Conservation (phyloP, 257 asterid genomes). For the Misopates orontium region DNA sequence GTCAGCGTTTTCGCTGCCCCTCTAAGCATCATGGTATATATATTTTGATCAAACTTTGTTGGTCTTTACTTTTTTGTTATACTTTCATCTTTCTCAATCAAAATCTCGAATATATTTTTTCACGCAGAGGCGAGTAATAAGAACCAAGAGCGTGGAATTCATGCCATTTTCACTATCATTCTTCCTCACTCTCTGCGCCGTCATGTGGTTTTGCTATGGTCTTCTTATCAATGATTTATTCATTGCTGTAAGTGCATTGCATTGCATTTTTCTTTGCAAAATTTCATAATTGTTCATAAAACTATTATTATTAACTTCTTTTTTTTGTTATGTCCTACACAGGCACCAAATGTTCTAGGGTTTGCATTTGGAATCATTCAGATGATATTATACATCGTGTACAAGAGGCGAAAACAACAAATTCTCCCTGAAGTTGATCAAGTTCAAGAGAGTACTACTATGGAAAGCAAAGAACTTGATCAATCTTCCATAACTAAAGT, state of each 20-base stretch:
- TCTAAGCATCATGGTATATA: constrained; percentile 77
- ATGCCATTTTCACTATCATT: constrained; percentile 71
- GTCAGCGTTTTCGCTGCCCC: constrained; percentile 76
- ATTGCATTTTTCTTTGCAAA: not conserved
- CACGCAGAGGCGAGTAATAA: constrained; percentile 30
- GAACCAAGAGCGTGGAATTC: constrained; percentile 46
- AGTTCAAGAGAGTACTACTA: constrained; percentile 10
- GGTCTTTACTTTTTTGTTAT: not conserved
- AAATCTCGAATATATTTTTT: not conserved
- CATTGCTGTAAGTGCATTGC: constrained; percentile 55
- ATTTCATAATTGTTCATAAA: too few species aligned
- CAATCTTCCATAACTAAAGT: not conserved
- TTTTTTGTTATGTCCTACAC: not conserved
- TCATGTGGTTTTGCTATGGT: constrained; percentile 82
- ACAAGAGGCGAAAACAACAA: constrained; percentile 21
- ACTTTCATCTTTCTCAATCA: not conserved
- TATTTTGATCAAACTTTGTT: too few species aligned
- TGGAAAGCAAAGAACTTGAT: constrained; percentile 19
- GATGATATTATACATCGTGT: constrained; percentile 36
- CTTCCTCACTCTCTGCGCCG: constrained; percentile 67
- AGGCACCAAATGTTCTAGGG: constrained; percentile 48
- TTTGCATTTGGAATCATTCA: constrained; percentile 36
- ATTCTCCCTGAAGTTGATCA: constrained; percentile 26
- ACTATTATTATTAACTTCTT: too few species aligned
- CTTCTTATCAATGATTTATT: constrained; percentile 54